Conservation (phyloP, 129 eudicot species). For the Logfia minima region DNA sequence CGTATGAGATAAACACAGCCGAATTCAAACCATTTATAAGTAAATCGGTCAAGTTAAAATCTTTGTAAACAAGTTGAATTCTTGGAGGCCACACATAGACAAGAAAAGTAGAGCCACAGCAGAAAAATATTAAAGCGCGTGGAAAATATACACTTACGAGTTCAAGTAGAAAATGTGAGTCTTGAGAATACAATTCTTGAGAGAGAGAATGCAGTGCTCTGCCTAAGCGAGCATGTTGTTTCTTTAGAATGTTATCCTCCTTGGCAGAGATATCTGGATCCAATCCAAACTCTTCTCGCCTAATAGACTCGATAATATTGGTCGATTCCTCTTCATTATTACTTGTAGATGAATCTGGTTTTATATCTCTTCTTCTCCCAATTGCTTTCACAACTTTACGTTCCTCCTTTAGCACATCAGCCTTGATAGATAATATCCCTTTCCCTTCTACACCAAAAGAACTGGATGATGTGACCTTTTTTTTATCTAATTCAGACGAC, state of each 20-base stretch:
- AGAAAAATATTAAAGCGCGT: background rate
- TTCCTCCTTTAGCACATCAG: conserved; percentile 22
- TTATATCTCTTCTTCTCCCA: conserved; percentile 4
- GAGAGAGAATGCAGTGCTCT: conserved; percentile 95
- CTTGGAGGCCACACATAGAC: conserved; percentile 1
- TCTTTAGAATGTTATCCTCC: conserved; percentile 65
- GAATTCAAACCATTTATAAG: background rate
- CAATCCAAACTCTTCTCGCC: conserved; percentile 92
- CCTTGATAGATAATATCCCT: conserved; percentile 29
- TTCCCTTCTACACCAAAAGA: conserved; percentile 26
- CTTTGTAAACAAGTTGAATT: background rate
- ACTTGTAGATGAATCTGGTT: conserved; percentile 21
- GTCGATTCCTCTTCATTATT: conserved; percentile 38
- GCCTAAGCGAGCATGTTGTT: conserved; percentile 94
- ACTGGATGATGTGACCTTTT: conserved; percentile 21
- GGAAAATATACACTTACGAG: conserved; percentile 48
- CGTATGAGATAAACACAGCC: background rate
- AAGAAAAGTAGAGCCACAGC: conserved; percentile 1
- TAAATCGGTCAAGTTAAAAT: background rate
- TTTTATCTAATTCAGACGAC: conserved; percentile 31
- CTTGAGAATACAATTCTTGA: conserved; percentile 84
- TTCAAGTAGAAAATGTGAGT: conserved; percentile 94
- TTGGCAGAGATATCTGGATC: conserved; percentile 52
- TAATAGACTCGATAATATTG: conserved; percentile 67
- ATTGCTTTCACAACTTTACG: conserved; percentile 20